Conservation (phyloP, 2,329 filamentous ascomycete species). For the Epichloe brachyelytri region DNA sequence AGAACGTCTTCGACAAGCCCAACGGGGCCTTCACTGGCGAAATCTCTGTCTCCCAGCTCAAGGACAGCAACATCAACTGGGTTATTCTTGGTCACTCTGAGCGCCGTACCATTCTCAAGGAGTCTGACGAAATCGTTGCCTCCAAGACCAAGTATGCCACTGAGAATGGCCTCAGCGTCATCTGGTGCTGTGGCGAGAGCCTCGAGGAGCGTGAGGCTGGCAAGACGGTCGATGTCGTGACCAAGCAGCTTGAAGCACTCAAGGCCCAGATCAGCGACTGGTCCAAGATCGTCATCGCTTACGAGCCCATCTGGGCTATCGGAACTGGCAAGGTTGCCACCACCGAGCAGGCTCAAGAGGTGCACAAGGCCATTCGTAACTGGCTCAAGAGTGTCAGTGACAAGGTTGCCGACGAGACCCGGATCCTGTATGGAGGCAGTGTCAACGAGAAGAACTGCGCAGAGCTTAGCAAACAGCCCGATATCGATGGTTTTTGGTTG, state of each 20-base stretch:
- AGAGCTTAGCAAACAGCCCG: slow-evolving; percentile 79
- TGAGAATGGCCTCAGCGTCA: slow-evolving; percentile 76
- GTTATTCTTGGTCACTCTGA: slow-evolving; percentile 89
- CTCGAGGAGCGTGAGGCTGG: slow-evolving; percentile 80
- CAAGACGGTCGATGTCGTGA: slow-evolving; percentile 79
- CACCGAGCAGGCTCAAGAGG: slow-evolving; percentile 83
- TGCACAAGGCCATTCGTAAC: slow-evolving; percentile 79
- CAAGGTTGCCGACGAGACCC: slow-evolving; percentile 68
- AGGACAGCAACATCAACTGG: slow-evolving; percentile 82
- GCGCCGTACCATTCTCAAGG: slow-evolving; percentile 78
- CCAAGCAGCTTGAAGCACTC: slow-evolving; percentile 72
- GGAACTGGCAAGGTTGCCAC: slow-evolving; percentile 90
- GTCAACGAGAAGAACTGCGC: slow-evolving; percentile 97
- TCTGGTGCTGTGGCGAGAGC: slow-evolving; percentile 95
- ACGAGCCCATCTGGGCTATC: slow-evolving; percentile 96
- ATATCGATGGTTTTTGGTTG: slow-evolving; percentile 98
- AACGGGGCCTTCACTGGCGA: slow-evolving; percentile 96
- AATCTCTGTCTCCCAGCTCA: slow-evolving; percentile 83
- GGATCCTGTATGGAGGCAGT: slow-evolving; percentile 92
- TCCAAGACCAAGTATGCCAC: slow-evolving; percentile 90
- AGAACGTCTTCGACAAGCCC: slow-evolving; percentile 96
- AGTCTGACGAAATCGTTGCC: slow-evolving; percentile 75
- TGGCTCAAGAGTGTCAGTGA: slow-evolving; percentile 75
- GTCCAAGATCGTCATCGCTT: slow-evolving; percentile 90
- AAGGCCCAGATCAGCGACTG: slow-evolving; percentile 70